Conservation (phyloP, 805 yeast species). For the Zygosaccharomyces bailii region DNA sequence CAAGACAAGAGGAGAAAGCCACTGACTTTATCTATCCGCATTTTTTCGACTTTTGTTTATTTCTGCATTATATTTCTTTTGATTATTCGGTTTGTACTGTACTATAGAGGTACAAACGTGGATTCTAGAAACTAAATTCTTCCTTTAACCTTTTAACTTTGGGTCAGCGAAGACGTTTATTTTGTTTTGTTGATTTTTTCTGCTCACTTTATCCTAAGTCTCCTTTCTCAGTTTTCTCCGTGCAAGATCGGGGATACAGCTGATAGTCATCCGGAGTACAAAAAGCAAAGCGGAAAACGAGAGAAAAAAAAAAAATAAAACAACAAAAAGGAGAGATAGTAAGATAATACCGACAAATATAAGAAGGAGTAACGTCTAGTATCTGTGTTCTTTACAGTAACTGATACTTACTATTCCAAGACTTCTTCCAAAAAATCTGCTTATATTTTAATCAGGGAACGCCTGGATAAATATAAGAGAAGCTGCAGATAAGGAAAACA, state of each 20-base stretch:
- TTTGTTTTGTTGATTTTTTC: too few relatives aligned
- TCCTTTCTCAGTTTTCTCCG: too few relatives aligned
- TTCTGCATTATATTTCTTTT: conserved; percentile 1
- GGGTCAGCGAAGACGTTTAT: not conserved
- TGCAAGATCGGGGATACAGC: not conserved
- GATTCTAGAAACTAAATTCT: not conserved
- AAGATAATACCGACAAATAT: not conserved
- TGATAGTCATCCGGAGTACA: conserved; percentile 1
- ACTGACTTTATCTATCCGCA: not conserved
- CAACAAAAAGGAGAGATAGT: not conserved
- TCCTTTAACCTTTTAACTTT: not conserved
- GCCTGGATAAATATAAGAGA: not conserved
- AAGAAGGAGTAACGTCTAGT: too few relatives aligned
- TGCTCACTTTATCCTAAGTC: too few relatives aligned
- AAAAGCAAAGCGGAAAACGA: not conserved
- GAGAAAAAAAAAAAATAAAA: not conserved
- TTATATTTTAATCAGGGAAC: too few relatives aligned
- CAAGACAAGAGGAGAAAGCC: not conserved
- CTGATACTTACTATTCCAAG: too few relatives aligned
- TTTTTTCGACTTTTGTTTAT: not conserved
- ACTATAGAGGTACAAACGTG: not conserved
- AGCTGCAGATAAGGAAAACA: not conserved
- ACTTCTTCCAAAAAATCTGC: too few relatives aligned
- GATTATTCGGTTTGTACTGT: not conserved
- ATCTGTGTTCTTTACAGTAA: too few relatives aligned